phyloP scores from a whole-genome alignment of 106 monocot species.

The Apostasia ramifera region DNA sequence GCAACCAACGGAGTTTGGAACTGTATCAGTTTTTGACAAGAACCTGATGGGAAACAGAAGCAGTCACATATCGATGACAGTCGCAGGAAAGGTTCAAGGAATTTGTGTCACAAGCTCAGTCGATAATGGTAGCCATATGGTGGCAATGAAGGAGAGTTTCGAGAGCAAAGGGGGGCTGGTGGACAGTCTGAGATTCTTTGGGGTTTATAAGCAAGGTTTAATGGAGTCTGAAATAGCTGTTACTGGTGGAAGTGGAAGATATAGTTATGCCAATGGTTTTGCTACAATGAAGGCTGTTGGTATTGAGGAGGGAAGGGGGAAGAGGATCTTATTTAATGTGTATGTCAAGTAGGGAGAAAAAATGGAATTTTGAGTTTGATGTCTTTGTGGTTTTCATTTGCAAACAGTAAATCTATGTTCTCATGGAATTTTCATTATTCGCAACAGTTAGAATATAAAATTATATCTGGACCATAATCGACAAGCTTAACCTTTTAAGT shows the following conservation, averaged over 20 bases:
- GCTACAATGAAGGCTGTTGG: conserved; percentile 20
- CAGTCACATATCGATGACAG: not conserved
- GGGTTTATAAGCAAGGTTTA: conserved; percentile 17
- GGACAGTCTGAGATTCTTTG: conserved; percentile 50
- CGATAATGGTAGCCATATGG: conserved; percentile 18
- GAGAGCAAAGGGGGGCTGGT: not conserved
- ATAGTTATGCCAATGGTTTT: conserved; percentile 25
- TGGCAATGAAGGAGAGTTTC: conserved; percentile 38
- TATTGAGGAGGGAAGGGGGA: conserved; percentile 6
- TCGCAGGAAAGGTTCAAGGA: conserved; percentile 28
- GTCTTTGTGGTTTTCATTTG: too few relatives aligned
- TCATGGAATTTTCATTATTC: too few relatives aligned
- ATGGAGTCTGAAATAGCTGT: conserved; percentile 45
- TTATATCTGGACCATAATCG: too few relatives aligned
- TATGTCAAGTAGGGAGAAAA: conserved; percentile 25
- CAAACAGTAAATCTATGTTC: too few relatives aligned
- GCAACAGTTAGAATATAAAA: too few relatives aligned
- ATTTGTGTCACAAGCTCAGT: conserved; percentile 24
- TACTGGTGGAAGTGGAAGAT: conserved; percentile 53
- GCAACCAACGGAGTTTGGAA: conserved; percentile 20
- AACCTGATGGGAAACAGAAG: conserved; percentile 6
- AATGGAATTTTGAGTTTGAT: too few relatives aligned
- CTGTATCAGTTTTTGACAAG: conserved; percentile 25
- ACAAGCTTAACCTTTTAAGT: too few relatives aligned
- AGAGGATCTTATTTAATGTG: conserved; percentile 30